A percentile compares a stretch with the other conserved stretches of the same genome.
phyloP scores from a whole-genome alignment of 495 filamentous ascomycete genomes.

The Cairneyella variabilis region DNA sequence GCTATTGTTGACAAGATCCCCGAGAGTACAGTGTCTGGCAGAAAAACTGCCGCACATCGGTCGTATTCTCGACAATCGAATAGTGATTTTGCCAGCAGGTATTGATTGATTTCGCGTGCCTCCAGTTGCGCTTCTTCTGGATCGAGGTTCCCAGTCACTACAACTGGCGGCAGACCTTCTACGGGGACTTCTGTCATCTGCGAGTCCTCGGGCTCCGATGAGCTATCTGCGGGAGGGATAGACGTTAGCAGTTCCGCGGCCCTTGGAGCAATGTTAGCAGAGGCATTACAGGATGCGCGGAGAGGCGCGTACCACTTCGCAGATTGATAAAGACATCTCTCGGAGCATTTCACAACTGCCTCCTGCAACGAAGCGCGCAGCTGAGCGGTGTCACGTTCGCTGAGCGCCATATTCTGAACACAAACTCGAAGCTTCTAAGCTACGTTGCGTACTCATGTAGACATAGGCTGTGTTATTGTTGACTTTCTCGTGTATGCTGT shows the following conservation, averaged over 20 bases:
- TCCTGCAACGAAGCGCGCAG: conserved; percentile 67
- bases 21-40: conserved; percentile 67
- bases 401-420: conserved; percentile 30
- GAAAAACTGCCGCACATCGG: conserved; percentile 86
- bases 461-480: background rate
- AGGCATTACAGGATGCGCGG: conserved; percentile 10
- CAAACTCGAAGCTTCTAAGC: background rate
- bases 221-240: conserved; percentile 43
- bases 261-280: conserved; percentile 46
- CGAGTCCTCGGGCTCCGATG: conserved; percentile 28
- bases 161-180: conserved; percentile 28
- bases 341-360: conserved; percentile 84
- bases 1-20: conserved; percentile 51
- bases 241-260: conserved; percentile 91
- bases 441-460: background rate
- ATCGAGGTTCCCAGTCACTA: conserved; percentile 46
- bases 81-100: conserved; percentile 87
- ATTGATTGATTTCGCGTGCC: conserved; percentile 72
- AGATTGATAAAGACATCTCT: conserved; percentile 92
- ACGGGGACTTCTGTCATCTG: conserved; percentile 33
- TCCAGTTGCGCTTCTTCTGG: conserved; percentile 73
- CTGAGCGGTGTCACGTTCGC: conserved; percentile 42
- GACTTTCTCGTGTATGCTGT: background rate
- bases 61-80: conserved; percentile 97
- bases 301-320: conserved; percentile 76